phyloP scores from a whole-genome alignment of 352 stramenopile genomes.

The Plasmopara viticola region DNA sequence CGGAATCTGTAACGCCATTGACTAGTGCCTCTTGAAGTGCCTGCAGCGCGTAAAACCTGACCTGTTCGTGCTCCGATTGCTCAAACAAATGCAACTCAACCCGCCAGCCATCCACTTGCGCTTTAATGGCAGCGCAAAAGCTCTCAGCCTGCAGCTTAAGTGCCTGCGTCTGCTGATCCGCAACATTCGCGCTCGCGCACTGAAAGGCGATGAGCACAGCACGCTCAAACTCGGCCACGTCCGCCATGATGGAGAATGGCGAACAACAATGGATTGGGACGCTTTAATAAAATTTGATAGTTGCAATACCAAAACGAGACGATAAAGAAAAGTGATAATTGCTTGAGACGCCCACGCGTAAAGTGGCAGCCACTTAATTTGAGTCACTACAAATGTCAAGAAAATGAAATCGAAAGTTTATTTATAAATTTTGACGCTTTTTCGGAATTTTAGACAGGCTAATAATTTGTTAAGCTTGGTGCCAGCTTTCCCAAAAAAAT shows the following conservation, averaged over 20 bases:
- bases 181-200: conserved; percentile 47
- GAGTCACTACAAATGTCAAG: too few relatives aligned
- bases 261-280: neutral
- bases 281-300: neutral
- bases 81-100: conserved; percentile 69
- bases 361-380: neutral
- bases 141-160: conserved; percentile 67
- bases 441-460: too few relatives aligned
- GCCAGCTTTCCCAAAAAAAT: too few relatives aligned
- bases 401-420: too few relatives aligned
- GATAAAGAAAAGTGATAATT: neutral
- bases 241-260: conserved; percentile 14
- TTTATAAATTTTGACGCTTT: too few relatives aligned
- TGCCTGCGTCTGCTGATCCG: conserved; percentile 44
- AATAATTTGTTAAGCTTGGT: too few relatives aligned
- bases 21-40: conserved; percentile 57
- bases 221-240: conserved; percentile 59
- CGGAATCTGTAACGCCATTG: conserved; percentile 34
- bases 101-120: conserved; percentile 39
- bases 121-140: conserved; percentile 61
- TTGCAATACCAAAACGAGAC: neutral
- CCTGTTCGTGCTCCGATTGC: conserved; percentile 54
- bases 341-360: neutral
- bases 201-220: conserved; percentile 78
- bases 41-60: conserved; percentile 82